Percentiles rank a stretch among this genome's conserved stretches.
These are phyloP conservation scores for Saccharomyces mikatae DNA, from an alignment of 805 yeast genomes.

Conservation along the genomic window DNA sequence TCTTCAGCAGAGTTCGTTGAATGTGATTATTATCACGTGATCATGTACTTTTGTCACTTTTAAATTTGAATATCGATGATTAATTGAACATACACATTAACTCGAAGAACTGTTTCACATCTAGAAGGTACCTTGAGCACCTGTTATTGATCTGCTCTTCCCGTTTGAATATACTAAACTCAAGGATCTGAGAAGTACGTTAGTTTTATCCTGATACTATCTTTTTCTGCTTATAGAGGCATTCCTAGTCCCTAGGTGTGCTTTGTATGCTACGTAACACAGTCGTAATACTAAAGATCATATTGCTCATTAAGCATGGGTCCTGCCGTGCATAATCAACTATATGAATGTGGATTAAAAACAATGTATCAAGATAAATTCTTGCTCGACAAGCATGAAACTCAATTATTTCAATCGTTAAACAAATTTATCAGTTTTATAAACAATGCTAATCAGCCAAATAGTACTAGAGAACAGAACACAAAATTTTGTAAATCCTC, in stretches of 20 bases:
- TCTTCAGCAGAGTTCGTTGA: neutral
- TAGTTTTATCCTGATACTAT: neutral
- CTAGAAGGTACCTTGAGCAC: neutral
- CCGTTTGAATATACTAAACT: neutral
- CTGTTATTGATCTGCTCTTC: neutral
- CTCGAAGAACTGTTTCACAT: neutral
- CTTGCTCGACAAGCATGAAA: conserved; percentile 7
- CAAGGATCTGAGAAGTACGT: neutral
- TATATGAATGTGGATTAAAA: neutral
- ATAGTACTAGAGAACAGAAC: neutral
- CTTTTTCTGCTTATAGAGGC: neutral
- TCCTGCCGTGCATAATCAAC: neutral
- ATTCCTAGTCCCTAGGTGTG: neutral
- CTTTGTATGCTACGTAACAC: neutral
- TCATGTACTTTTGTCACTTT: neutral
- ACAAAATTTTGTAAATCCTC: neutral
- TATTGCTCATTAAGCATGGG: neutral
- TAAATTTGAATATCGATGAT: neutral
- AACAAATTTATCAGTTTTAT: conserved; percentile 17
- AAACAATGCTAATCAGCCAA: conserved; percentile 6
- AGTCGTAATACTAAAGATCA: neutral
- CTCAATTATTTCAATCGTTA: conserved; percentile 17
- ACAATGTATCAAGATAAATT: neutral
- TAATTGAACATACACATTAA: neutral
- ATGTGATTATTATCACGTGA: neutral